Conservation (phyloP, 768 basidiomycete species). For the Kwoniella pini region DNA sequence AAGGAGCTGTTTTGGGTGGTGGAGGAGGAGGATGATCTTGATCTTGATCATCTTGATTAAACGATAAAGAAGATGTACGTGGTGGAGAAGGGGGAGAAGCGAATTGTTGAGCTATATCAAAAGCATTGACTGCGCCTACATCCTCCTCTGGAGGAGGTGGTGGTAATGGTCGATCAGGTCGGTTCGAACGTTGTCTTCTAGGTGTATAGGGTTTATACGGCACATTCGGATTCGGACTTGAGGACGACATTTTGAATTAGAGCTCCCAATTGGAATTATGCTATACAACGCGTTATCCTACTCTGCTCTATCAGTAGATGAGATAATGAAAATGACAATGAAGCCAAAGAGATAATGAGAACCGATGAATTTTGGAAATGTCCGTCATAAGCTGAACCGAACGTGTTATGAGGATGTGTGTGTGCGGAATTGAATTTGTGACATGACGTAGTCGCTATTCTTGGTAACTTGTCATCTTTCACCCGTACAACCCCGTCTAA, state of each 20-base stretch:
- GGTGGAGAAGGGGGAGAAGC: conserved; percentile 43
- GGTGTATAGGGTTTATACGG: conserved; percentile 31
- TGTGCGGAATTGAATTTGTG: no score
- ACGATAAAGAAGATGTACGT: neutral
- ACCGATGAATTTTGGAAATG: neutral
- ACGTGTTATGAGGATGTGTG: no score
- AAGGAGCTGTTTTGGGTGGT: neutral
- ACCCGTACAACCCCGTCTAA: no score
- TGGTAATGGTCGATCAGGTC: conserved; percentile 25
- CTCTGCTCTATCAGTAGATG: no score
- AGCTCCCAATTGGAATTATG: no score
- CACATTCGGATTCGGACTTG: conserved; percentile 22
- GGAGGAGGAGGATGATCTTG: neutral
- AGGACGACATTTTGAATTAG: conserved; percentile 16
- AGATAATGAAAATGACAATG: no score
- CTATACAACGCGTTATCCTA: no score
- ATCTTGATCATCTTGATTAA: neutral
- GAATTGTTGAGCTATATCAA: conserved; percentile 33
- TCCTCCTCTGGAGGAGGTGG: conserved; percentile 36
- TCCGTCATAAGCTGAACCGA: no score
- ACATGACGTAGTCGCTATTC: no score
- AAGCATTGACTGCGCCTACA: conserved; percentile 25
- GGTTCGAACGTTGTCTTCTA: conserved; percentile 15
- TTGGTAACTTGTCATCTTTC: no score
- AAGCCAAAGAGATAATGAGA: no score